These are phyloP conservation scores for Camelina neglecta DNA, from an alignment of 345 rosid species.

Conservation along the genomic window DNA sequence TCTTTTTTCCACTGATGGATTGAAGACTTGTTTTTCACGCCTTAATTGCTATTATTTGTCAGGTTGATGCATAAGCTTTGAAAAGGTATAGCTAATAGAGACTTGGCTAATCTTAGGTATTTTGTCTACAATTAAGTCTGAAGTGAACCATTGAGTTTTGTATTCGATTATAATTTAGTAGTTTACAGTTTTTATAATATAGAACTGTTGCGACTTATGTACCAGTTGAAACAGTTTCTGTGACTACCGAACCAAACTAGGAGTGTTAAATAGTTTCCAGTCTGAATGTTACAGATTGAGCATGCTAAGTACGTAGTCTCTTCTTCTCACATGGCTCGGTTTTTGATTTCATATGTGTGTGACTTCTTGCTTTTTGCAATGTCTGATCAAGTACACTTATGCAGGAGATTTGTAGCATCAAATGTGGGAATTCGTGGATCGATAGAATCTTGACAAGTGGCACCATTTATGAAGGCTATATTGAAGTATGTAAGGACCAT, in stretches of 20 bases:
- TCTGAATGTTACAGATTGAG: constrained; percentile 16
- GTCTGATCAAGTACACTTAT: constrained; percentile 29
- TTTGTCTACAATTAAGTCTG: not conserved
- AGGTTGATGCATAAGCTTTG: not conserved
- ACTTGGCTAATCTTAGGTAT: constrained; percentile 11
- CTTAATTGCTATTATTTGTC: constrained; percentile 17
- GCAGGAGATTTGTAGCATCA: constrained; percentile 40
- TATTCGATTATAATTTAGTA: not conserved
- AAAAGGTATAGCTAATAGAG: not conserved
- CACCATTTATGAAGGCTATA: constrained; percentile 30
- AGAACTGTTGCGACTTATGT: not conserved
- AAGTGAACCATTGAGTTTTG: constrained; percentile 14
- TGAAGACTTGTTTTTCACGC: constrained; percentile 6
- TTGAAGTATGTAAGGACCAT: constrained; percentile 49
- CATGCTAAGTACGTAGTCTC: constrained; percentile 10
- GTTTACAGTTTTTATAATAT: not conserved
- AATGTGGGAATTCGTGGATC: constrained; percentile 34
- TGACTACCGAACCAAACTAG: constrained; percentile 21
- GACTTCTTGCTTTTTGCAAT: constrained; percentile 27
- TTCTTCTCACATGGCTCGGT: constrained; percentile 24
- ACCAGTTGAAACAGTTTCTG: not conserved
- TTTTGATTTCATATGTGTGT: not conserved
- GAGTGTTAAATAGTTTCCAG: not conserved
- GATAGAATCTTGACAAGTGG: constrained; percentile 42
- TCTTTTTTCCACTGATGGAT: constrained; percentile 5